phyloP scores from a whole-genome alignment of 2,329 filamentous ascomycete species.

The Exophiala lecanii-corni region DNA sequence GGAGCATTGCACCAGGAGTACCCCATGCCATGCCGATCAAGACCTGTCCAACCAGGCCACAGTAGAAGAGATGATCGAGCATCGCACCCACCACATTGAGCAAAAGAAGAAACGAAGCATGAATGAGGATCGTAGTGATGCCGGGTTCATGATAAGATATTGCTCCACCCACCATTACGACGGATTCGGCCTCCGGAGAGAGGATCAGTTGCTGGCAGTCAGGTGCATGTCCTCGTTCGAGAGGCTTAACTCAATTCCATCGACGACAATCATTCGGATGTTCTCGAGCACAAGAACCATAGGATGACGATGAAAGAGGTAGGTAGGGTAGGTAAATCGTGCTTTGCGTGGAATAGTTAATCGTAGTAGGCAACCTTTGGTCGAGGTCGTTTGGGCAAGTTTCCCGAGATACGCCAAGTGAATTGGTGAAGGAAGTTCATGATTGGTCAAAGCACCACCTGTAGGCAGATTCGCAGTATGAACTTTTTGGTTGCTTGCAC shows the following conservation, averaged over 20 bases:
- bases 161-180: slow-evolving; percentile 27
- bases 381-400: no score
- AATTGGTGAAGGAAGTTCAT: neutral
- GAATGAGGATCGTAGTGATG: slow-evolving; percentile 56
- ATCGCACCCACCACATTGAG: slow-evolving; percentile 56
- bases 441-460: neutral
- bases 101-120: slow-evolving; percentile 58
- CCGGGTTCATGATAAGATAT: slow-evolving; percentile 57
- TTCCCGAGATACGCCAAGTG: neutral
- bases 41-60: slow-evolving; percentile 68
- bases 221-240: no score
- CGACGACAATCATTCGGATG: no score
- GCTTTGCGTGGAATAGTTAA: no score
- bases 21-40: slow-evolving; percentile 68
- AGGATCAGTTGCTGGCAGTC: no score
- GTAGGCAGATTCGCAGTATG: neutral
- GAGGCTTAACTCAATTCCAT: no score
- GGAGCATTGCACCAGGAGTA: slow-evolving; percentile 58
- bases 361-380: no score
- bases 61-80: slow-evolving; percentile 60
- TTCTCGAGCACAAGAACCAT: no score
- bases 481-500: no score
- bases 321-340: no score
- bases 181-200: no score
- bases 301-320: no score